phyloP scores from a whole-genome alignment of 2,329 filamentous ascomycete species.

The Cordyceps sp. region DNA sequence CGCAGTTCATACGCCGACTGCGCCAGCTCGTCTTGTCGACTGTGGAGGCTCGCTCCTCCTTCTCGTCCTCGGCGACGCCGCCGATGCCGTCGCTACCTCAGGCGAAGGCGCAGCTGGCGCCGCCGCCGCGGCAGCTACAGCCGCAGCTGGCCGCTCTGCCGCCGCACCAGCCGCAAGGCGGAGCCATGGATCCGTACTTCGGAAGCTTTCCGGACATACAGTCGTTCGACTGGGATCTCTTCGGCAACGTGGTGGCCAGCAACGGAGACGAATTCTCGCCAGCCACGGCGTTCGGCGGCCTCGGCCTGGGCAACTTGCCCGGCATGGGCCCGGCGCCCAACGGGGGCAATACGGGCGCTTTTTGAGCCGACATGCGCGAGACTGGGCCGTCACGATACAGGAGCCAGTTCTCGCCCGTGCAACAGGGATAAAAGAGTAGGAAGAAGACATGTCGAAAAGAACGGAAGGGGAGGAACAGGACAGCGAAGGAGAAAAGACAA shows the following conservation, averaged over 20 bases:
- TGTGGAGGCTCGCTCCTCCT: constrained; percentile 18
- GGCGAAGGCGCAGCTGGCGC: constrained; percentile 5
- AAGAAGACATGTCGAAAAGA: too few species aligned
- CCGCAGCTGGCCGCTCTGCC: constrained; percentile 1
- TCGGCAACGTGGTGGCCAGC: constrained; percentile 14
- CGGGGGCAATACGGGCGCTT: constrained; percentile 1
- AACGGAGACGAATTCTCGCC: constrained; percentile 12
- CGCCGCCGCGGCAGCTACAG: background rate
- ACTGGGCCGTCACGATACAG: too few species aligned
- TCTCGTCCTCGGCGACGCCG: constrained; percentile 11
- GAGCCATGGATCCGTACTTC: constrained; percentile 26
- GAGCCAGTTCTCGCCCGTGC: too few species aligned
- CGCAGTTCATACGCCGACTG: constrained; percentile 28
- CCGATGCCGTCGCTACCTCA: constrained; percentile 10
- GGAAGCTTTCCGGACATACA: constrained; percentile 25
- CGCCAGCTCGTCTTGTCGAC: constrained; percentile 20
- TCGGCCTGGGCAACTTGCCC: constrained; percentile 10
- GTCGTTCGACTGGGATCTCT: constrained; percentile 29
- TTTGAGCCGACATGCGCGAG: too few species aligned
- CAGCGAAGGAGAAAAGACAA: too few species aligned
- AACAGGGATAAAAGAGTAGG: too few species aligned
- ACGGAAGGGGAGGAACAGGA: too few species aligned
- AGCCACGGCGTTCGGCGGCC: constrained; percentile 16
- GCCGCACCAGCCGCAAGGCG: constrained; percentile 4
- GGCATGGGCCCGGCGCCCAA: constrained; percentile 2